These are phyloP conservation scores for Fusarium camptoceras DNA, from an alignment of 2,329 filamentous ascomycete species.

Conservation along the genomic window DNA sequence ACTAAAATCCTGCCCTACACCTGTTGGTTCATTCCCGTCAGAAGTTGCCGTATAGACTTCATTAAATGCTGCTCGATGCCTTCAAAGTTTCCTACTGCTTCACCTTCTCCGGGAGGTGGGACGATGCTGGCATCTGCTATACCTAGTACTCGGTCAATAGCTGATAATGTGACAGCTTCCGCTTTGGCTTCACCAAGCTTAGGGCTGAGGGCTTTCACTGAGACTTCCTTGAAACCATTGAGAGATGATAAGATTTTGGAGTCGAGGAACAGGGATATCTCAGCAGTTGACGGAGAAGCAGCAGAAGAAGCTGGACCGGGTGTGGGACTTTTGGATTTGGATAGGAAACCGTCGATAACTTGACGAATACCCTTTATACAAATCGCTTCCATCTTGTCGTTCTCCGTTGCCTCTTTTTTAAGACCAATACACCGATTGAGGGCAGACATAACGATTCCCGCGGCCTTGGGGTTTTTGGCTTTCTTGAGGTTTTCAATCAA, in stretches of 20 bases:
- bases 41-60: conserved; percentile 54
- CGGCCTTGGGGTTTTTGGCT: conserved; percentile 56
- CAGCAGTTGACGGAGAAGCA: conserved; percentile 36
- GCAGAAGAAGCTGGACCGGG: conserved; percentile 47
- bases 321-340: conserved; percentile 52
- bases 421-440: conserved; percentile 64
- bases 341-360: conserved; percentile 58
- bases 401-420: conserved; percentile 57
- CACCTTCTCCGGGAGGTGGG: conserved; percentile 50
- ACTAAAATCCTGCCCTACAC: conserved; percentile 36
- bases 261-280: conserved; percentile 51
- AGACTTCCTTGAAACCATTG: conserved; percentile 60
- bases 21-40: conserved; percentile 56
- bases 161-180: conserved; percentile 61
- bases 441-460: conserved; percentile 64
- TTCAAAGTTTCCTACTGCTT: conserved; percentile 52
- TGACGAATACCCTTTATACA: conserved; percentile 58
- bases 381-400: conserved; percentile 61
- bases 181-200: conserved; percentile 57
- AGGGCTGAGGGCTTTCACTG: conserved; percentile 56
- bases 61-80: conserved; percentile 57
- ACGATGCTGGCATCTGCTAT: conserved; percentile 59
- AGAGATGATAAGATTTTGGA: conserved; percentile 57
- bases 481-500: conserved; percentile 60
- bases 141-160: conserved; percentile 63